These are phyloP conservation scores for Cyclocybe aegerita DNA, from an alignment of 768 basidiomycete genomes.

Conservation along the genomic window DNA sequence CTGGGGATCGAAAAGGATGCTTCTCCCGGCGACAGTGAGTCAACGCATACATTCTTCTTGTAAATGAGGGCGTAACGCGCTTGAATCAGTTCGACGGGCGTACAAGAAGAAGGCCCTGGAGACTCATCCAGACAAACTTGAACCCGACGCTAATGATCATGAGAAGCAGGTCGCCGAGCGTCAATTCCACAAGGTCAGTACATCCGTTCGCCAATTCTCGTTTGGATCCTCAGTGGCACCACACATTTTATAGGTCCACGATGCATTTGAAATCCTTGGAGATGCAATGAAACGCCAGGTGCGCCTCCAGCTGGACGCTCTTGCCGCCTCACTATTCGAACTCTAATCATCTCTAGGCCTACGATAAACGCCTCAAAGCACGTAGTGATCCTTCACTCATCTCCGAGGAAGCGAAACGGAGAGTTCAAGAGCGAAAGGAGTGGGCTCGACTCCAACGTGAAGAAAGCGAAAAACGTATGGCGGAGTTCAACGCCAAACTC, in stretches of 20 bases:
- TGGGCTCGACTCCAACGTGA: slow-evolving; percentile 54
- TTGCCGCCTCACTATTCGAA: background rate
- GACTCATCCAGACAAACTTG: slow-evolving; percentile 75
- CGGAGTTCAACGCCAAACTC: slow-evolving; percentile 30
- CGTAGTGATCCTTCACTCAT: slow-evolving; percentile 24
- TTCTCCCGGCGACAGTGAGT: slow-evolving; percentile 52
- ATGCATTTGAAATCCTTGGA: slow-evolving; percentile 60
- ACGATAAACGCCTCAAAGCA: slow-evolving; percentile 41
- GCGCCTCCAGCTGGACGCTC: slow-evolving; percentile 10
- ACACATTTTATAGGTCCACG: slow-evolving; percentile 46
- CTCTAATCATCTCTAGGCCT: slow-evolving; percentile 31
- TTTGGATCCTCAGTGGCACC: slow-evolving; percentile 12
- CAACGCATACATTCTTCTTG: background rate
- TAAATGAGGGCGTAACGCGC: background rate
- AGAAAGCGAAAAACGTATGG: slow-evolving; percentile 50
- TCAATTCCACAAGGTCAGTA: slow-evolving; percentile 59
- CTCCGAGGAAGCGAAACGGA: slow-evolving; percentile 38
- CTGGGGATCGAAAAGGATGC: slow-evolving; percentile 46
- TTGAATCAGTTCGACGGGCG: slow-evolving; percentile 55
- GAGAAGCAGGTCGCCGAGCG: slow-evolving; percentile 55
- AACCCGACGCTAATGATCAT: slow-evolving; percentile 46
- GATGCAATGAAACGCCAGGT: slow-evolving; percentile 59
- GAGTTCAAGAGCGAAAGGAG: slow-evolving; percentile 49
- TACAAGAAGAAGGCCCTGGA: slow-evolving; percentile 68
- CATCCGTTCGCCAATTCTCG: background rate